These are phyloP conservation scores for Exophiala bonariae DNA, from an alignment of 2,329 filamentous ascomycete species.

Conservation along the genomic window DNA sequence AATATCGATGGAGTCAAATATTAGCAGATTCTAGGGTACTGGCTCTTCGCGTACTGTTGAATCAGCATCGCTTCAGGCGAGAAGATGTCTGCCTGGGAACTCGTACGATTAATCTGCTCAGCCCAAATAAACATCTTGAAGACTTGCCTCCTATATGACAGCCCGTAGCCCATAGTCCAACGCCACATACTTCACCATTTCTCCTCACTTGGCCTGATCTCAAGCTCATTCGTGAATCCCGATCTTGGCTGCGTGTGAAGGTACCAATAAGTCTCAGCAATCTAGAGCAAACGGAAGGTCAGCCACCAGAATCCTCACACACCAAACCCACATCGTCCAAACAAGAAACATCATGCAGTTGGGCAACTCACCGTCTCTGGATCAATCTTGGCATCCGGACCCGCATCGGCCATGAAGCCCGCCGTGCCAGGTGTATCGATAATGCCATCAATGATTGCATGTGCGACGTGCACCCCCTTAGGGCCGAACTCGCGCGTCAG, in stretches of 20 bases:
- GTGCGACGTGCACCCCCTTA: conserved; percentile 55
- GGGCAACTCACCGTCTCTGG: conserved; percentile 47
- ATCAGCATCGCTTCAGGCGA: too few species aligned
- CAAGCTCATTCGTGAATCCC: conserved; percentile 55
- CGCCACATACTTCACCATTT: not conserved
- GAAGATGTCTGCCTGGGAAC: too few species aligned
- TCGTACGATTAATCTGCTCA: too few species aligned
- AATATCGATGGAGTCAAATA: too few species aligned
- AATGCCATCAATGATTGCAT: conserved; percentile 57
- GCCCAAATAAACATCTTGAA: too few species aligned
- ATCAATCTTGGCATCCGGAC: conserved; percentile 52
- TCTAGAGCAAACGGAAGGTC: conserved; percentile 33
- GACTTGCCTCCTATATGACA: too few species aligned
- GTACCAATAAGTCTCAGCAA: conserved; percentile 58
- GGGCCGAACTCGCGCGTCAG: conserved; percentile 57
- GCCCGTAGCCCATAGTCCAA: too few species aligned
- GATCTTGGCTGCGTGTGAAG: conserved; percentile 53
- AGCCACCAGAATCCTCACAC: conserved; percentile 16
- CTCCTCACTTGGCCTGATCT: conserved; percentile 39
- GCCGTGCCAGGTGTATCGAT: conserved; percentile 59
- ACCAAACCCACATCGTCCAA: not conserved
- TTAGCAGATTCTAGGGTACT: too few species aligned
- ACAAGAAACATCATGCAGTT: not conserved
- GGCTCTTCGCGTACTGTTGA: too few species aligned
- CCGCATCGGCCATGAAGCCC: conserved; percentile 49